Percentiles rank a stretch among this genome's conserved stretches.
These are phyloP conservation scores for Lichtheimia ornata DNA, from an alignment of 371 early-diverging fungal genomes.

Conservation along the genomic window DNA sequence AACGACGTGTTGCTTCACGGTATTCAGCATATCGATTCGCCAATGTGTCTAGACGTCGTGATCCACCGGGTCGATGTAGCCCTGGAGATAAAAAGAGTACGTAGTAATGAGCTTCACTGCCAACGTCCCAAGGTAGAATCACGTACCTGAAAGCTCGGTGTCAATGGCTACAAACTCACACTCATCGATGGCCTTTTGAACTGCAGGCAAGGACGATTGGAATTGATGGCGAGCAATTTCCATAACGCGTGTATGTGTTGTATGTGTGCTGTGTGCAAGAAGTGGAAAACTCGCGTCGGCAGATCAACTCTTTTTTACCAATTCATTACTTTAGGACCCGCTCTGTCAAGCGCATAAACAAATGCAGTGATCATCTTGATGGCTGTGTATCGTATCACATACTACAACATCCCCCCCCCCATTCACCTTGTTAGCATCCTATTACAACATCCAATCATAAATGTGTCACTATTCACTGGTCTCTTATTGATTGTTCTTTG, in stretches of 20 bases:
- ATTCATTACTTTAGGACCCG: too few species aligned
- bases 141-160: constrained; percentile 80
- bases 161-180: constrained; percentile 86
- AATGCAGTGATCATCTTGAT: too few species aligned
- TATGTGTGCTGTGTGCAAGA: too few species aligned
- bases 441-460: too few species aligned
- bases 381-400: too few species aligned
- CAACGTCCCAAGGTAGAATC: neutral
- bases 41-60: constrained; percentile 49
- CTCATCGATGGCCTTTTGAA: constrained; percentile 68
- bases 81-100: constrained; percentile 22
- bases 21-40: constrained; percentile 70
- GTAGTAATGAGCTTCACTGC: neutral
- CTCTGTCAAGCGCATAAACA: too few species aligned
- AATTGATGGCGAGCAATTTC: constrained; percentile 78
- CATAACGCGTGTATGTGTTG: constrained; percentile 50
- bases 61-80: constrained; percentile 37
- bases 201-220: constrained; percentile 46
- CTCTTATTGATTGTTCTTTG: too few species aligned
- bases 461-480: too few species aligned
- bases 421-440: too few species aligned
- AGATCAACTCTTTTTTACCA: too few species aligned
- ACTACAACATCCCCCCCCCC: too few species aligned
- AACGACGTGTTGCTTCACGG: constrained; percentile 57
- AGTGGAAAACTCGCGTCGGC: too few species aligned